phyloP scores from a whole-genome alignment of 352 stramenopile genomes.

The Globisporangium splendens region DNA sequence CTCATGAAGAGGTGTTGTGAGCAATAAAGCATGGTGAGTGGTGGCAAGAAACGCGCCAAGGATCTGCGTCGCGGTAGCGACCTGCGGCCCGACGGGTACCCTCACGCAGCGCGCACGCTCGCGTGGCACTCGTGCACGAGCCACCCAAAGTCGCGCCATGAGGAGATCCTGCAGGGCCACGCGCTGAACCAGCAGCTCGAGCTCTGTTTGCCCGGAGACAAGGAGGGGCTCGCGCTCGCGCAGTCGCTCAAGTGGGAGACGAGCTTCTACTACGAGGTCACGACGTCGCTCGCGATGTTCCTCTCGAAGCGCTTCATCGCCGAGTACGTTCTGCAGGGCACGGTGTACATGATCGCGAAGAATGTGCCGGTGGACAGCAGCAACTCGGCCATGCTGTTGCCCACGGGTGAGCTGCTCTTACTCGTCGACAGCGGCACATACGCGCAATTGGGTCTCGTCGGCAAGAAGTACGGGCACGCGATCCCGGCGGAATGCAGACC shows the following conservation, averaged over 20 bases:
- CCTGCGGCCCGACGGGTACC: conserved; percentile 13
- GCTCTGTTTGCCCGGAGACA: conserved; percentile 38
- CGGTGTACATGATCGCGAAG: conserved; percentile 75
- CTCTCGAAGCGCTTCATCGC: conserved; percentile 53
- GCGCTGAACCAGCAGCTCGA: conserved; percentile 73
- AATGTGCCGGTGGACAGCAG: conserved; percentile 60
- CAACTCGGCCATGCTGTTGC: conserved; percentile 65
- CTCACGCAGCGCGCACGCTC: conserved; percentile 32
- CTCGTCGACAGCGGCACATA: conserved; percentile 66
- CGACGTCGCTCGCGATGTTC: conserved; percentile 44
- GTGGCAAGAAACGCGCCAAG: conserved; percentile 41
- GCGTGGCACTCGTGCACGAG: conserved; percentile 63
- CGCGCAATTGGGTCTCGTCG: conserved; percentile 65
- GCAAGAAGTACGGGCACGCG: conserved; percentile 50
- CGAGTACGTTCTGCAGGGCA: conserved; percentile 50
- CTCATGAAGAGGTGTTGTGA: background rate
- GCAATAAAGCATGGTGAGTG: conserved; percentile 56
- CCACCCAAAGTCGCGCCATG: conserved; percentile 43
- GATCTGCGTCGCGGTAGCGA: conserved; percentile 19
- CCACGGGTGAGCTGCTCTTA: conserved; percentile 62
- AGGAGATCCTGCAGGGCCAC: conserved; percentile 38
- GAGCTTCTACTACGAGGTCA: conserved; percentile 81
- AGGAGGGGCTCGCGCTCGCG: conserved; percentile 24
- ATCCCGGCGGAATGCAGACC: conserved; percentile 16
- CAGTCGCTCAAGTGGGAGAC: conserved; percentile 71